Evolutionary conservation across 2,329 filamentous ascomycete species (phyloP), one percentile per base, ranked within the genome.

Genomic region (Zasmidium citrigriseum): DNA sequence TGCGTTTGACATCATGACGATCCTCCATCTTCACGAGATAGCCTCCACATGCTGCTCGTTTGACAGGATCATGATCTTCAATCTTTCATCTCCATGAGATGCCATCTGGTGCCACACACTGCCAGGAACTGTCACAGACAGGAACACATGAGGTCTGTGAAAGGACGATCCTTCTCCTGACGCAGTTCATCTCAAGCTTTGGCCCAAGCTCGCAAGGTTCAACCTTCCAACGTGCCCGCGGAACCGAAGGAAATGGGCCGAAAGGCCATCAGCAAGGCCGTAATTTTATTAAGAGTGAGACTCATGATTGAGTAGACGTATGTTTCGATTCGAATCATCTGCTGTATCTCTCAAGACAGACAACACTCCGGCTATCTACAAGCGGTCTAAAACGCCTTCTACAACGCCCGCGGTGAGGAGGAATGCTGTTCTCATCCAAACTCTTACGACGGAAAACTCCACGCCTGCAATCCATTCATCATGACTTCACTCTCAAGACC

Each of bases 401-500:
- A 21, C 9, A 50, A 50, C 47, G 23, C 27, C 47, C 2, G 11
- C 22, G 20, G n/a, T n/a, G n/a, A 14, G 2, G 46, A 49, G 2
- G n/a, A 24, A 4, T 25, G 46, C 48, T 21, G 24, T 14, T 38
- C 48, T 11, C 3, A 20, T 29, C 47, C n/a, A 24, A 29, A 24
- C 12, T n/a, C 7, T 50, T 25, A 12, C n/a, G 20, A 22, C 27
- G 3, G 18, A 41, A 52, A 23, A 48, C 45, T 38, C 49, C 25
- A 11, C 41, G 38, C 49, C 25, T 20, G 16, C 20, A 18, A n/a
- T 23, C 14, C 25, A n/a, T 22, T 23, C 41, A 11, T 29, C 38
- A 34, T 20, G 46, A 24, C 45, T 12, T 60, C 71, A n/a, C 34
- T n/a, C n/a, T 41, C 68, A 87, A 73, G 84, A 87, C 85, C 85